Evolutionary conservation across 495 filamentous ascomycete genomes (phyloP).

Genomic region (Xylaria flabelliformis): DNA sequence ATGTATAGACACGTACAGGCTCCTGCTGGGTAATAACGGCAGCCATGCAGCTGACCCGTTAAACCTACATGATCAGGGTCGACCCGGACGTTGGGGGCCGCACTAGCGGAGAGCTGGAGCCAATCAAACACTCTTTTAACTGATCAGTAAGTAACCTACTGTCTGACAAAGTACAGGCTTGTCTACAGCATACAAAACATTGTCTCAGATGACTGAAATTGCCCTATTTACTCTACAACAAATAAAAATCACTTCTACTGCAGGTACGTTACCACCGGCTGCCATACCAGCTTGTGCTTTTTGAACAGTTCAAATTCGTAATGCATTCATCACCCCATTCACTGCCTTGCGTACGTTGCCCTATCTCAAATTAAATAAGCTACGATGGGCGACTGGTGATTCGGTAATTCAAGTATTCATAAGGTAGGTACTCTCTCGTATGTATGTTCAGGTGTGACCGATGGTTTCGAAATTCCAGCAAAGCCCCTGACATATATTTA

Average conservation of each 20-base stretch:
- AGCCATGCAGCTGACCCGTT: slow-evolving; percentile 11
- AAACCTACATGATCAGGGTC: slow-evolving; percentile 4
- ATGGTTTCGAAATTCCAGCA: background rate
- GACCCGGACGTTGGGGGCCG: background rate
- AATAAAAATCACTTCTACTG: background rate
- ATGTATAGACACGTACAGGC: no score
- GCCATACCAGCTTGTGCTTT: no score
- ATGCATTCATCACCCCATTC: background rate
- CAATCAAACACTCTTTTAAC: background rate
- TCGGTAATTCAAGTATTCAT: background rate
- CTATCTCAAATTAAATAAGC: no score
- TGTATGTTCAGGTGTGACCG: background rate
- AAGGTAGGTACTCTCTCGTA: background rate
- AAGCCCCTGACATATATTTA: background rate
- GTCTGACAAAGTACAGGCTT: background rate
- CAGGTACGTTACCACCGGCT: slow-evolving; percentile 9
- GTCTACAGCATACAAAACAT: background rate
- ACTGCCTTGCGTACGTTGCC: no score
- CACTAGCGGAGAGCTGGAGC: background rate
- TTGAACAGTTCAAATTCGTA: no score
- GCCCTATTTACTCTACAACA: slow-evolving; percentile 1
- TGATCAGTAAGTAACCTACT: background rate
- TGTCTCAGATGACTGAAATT: slow-evolving; percentile 14
- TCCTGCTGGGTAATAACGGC: background rate
- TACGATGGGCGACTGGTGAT: no score